Conservation (phyloP, 164 flowering plant species). For the Saururus chinensis region DNA sequence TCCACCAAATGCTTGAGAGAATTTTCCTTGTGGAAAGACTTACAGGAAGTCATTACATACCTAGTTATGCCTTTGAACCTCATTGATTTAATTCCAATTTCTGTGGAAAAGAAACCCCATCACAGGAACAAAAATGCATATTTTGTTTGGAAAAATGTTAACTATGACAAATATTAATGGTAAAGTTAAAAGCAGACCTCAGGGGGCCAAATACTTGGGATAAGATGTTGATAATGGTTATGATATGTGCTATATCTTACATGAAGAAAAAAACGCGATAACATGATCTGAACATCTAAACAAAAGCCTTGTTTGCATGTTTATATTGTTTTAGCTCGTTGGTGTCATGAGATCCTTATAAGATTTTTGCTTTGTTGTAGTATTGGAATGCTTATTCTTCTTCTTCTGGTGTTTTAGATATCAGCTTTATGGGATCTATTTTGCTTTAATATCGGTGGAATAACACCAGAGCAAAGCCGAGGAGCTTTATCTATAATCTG, state of each 20-base stretch:
- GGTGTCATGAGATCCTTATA: not conserved
- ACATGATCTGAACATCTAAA: not conserved
- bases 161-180: too few species aligned
- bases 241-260: not conserved
- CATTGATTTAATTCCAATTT: too few species aligned
- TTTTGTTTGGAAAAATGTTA: too few species aligned
- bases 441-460: constrained; percentile 78
- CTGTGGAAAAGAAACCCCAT: too few species aligned
- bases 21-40: too few species aligned
- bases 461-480: constrained; percentile 88
- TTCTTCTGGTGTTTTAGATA: constrained; percentile 35
- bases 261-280: not conserved
- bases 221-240: too few species aligned
- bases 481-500: constrained; percentile 89
- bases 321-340: not conserved
- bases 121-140: too few species aligned
- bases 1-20: too few species aligned
- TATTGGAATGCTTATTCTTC: not conserved
- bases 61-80: too few species aligned
- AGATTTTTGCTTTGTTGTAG: not conserved
- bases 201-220: too few species aligned
- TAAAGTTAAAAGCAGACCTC: too few species aligned
- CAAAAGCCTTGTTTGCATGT: not conserved
- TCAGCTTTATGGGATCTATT: constrained; percentile 96
- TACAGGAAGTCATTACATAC: too few species aligned